Percentiles rank a stretch among this genome's conserved stretches.
These are phyloP conservation scores for Eruca vesicaria DNA, from an alignment of 441 rosid species.

Conservation along the genomic window DNA sequence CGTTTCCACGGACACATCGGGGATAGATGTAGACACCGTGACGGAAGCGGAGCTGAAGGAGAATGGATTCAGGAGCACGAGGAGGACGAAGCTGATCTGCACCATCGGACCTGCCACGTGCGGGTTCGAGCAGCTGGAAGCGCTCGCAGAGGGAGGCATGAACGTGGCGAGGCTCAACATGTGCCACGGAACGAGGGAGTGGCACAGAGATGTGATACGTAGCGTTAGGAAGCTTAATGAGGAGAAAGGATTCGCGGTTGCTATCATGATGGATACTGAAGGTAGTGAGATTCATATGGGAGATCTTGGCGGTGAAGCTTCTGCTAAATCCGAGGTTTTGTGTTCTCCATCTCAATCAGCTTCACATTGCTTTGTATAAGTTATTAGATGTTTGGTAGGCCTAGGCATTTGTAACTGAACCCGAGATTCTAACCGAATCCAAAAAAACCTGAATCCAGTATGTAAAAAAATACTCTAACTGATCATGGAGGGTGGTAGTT, in stretches of 20 bases:
- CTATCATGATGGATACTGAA: constrained; percentile 99
- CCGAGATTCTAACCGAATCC: background rate
- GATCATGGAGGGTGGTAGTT: too few species aligned
- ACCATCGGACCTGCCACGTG: constrained; percentile 93
- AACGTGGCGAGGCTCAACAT: constrained; percentile 91
- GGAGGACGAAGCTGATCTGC: constrained; percentile 94
- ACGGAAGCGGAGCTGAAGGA: constrained; percentile 92
- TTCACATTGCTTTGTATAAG: background rate
- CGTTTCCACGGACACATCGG: constrained; percentile 1
- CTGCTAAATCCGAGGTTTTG: constrained; percentile 85
- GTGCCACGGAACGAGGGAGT: constrained; percentile 95
- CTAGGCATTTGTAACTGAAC: background rate
- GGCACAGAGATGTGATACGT: constrained; percentile 81
- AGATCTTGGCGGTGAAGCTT: constrained; percentile 85
- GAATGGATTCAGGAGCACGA: constrained; percentile 98
- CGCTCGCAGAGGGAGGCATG: constrained; percentile 95
- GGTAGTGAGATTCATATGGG: constrained; percentile 99
- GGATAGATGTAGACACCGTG: constrained; percentile 83
- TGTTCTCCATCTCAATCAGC: background rate
- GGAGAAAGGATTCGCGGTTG: constrained; percentile 94
- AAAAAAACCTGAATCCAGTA: background rate
- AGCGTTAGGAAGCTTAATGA: constrained; percentile 81
- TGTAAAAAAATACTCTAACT: background rate
- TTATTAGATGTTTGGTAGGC: background rate
- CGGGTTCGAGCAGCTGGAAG: constrained; percentile 84